Base-by-base conservation (phyloP, 306 rosid species). In the Prunus armeniaca region DNA sequence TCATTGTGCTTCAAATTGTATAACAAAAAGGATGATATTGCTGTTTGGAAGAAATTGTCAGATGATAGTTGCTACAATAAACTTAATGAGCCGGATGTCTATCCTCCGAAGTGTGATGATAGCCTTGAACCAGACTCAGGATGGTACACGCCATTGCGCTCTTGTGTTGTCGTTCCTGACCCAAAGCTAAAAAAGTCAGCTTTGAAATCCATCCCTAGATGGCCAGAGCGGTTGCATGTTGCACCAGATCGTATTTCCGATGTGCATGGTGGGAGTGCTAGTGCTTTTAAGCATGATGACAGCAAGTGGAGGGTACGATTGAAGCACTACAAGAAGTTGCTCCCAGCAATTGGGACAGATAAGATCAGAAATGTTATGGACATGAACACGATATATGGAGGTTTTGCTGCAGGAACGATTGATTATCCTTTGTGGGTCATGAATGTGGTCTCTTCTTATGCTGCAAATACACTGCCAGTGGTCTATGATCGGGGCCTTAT, bases 311-410 rank as follows among this genome's bases (percentile, higher is more conserved):
- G 86, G 70, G 89, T 82, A 79, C 84, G 99, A 5, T 80, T 81
- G 73, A 83, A 80, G 77, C 93, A 96, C 75, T 96, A 96, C 93
- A 92, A 93, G 81, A 92, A 87, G 87, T 81, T 96, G 89, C 85
- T 92, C 25, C 93, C 98, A 0, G 93, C 94, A 4, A 84, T 96
- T 67, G 98, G 99, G 28, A 84, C 93, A 25, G 70, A 87, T 9
- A 93, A 89, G 88, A 74, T 96, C 9, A 88, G 99, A 81, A 96
- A 96, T 78, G 94, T 96, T 32, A 92, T 96, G 98, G 99, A 96
- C 82, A 96, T 92, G 99, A 96, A 91, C 69, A 96, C 98, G 1
- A 84, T 70, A 24, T 96, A 82, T 76, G 99, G 99, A 78, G 94
- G 98, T 69, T 90, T 96, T 62, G 98, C 99, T 6, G 97, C 99